phyloP scores from a whole-genome alignment of 257 asterid species.

The Nicotiana undulata region DNA sequence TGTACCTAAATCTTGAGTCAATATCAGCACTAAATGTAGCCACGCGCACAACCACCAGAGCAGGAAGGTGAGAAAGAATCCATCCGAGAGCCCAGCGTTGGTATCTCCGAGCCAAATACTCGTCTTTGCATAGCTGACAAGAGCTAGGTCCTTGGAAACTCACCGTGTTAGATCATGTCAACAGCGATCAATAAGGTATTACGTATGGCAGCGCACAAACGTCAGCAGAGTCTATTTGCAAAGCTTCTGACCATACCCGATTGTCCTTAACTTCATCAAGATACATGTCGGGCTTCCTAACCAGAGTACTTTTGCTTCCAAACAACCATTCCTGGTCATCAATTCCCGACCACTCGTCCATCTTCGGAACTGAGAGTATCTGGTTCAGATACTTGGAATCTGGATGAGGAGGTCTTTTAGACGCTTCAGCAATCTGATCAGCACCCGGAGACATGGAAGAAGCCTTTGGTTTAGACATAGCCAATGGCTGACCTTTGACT shows the following conservation, averaged over 20 bases:
- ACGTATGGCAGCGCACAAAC: conserved; percentile 67
- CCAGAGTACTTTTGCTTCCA: conserved; percentile 1
- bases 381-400: conserved; percentile 14
- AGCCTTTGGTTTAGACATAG: conserved; percentile 27
- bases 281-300: not conserved
- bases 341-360: conserved; percentile 9
- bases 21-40: not conserved
- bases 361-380: conserved; percentile 12
- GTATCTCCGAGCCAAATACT: conserved; percentile 1
- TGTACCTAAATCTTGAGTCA: not conserved
- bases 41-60: not conserved
- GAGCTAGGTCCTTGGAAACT: not conserved
- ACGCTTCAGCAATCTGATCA: conserved; percentile 22
- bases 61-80: not conserved
- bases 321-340: conserved; percentile 10
- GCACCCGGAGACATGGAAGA: conserved; percentile 14
- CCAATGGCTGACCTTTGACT: conserved; percentile 27
- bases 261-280: conserved; percentile 12
- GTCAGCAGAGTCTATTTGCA: conserved; percentile 52
- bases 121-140: not conserved
- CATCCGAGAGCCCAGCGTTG: conserved; percentile 7
- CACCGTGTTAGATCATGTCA: not conserved
- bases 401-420: conserved; percentile 16
- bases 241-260: conserved; percentile 59
- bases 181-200: conserved; percentile 52